Evolutionary conservation across 2,329 filamentous ascomycete species (phyloP).

Genomic region (Curvularia sp.): DNA sequence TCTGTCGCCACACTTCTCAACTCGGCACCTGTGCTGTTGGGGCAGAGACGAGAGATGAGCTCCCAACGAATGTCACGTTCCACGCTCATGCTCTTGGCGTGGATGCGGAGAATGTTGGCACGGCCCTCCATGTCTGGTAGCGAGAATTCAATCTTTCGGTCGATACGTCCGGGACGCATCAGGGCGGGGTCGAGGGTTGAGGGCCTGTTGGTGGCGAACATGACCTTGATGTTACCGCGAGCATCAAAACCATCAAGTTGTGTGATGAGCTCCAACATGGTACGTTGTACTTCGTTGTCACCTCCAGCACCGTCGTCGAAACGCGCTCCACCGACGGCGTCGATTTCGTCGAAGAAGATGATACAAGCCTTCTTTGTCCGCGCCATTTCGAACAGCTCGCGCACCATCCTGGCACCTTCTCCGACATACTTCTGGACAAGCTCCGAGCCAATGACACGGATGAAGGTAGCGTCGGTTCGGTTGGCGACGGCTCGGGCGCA

Average conservation of each 20-base stretch:
- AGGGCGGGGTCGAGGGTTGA: constrained; percentile 95
- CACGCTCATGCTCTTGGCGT: constrained; percentile 99
- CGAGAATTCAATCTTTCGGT: constrained; percentile 98
- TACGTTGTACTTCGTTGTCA: constrained; percentile 97
- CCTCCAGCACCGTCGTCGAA: constrained; percentile 97
- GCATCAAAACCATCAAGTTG: constrained; percentile 97
- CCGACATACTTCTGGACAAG: constrained; percentile 99
- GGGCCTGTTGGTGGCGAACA: constrained; percentile 97
- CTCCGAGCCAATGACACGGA: constrained; percentile 96
- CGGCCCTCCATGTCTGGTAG: constrained; percentile 95
- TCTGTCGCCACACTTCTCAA: constrained; percentile 96
- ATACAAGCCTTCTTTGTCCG: constrained; percentile 99
- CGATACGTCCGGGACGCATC: constrained; percentile 96
- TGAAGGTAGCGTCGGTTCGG: constrained; percentile 97
- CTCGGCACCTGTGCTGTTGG: constrained; percentile 96
- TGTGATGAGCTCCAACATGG: constrained; percentile 97
- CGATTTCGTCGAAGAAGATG: constrained; percentile 99
- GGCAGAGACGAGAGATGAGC: constrained; percentile 94
- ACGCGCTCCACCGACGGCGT: constrained; percentile 92
- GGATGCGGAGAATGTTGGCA: constrained; percentile 96
- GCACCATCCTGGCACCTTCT: constrained; percentile 97
- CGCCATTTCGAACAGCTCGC: constrained; percentile 99
- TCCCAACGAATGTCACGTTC: constrained; percentile 99
- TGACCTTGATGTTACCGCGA: constrained; percentile 98
- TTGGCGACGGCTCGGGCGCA: constrained; percentile 98